Conservation (phyloP, 192 early-diverging fungal species). For the Backusella psychrophila region DNA sequence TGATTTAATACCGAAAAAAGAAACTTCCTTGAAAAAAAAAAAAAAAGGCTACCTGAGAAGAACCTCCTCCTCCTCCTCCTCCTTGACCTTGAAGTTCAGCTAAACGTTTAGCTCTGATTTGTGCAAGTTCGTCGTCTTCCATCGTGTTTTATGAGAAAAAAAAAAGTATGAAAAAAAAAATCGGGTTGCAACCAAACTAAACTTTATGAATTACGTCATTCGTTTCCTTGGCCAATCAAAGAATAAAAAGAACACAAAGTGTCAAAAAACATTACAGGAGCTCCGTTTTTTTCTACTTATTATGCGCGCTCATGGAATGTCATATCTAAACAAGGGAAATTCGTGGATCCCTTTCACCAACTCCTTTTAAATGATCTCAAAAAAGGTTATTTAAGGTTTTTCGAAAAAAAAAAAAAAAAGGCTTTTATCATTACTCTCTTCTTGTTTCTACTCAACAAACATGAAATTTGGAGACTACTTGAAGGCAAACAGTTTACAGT, state of each 20-base stretch:
- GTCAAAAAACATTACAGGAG: not conserved
- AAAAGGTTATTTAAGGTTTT: not conserved
- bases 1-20: too few species aligned
- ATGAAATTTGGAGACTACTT: not conserved
- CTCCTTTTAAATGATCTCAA: not conserved
- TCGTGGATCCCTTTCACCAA: not conserved
- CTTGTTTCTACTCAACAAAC: not conserved
- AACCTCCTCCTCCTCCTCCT: slow-evolving; percentile 36
- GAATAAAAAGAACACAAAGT: not conserved
- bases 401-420: not conserved
- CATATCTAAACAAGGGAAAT: not conserved
- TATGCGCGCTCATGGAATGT: not conserved
- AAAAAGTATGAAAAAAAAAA: slow-evolving; percentile 3
- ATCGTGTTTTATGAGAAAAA: slow-evolving; percentile 34
- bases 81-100: slow-evolving; percentile 52
- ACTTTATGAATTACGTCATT: not conserved
- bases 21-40: slow-evolving; percentile 7
- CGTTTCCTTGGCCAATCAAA: not conserved
- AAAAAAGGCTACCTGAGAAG: slow-evolving; percentile 10
- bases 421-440: not conserved
- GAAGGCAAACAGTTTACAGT: not conserved
- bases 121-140: slow-evolving; percentile 79
- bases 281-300: not conserved
- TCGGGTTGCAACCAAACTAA: not conserved
- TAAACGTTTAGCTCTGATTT: slow-evolving; percentile 70